Conservation (phyloP, 176 grass and related monocot genomes). For the Cymbopogon citratus region DNA sequence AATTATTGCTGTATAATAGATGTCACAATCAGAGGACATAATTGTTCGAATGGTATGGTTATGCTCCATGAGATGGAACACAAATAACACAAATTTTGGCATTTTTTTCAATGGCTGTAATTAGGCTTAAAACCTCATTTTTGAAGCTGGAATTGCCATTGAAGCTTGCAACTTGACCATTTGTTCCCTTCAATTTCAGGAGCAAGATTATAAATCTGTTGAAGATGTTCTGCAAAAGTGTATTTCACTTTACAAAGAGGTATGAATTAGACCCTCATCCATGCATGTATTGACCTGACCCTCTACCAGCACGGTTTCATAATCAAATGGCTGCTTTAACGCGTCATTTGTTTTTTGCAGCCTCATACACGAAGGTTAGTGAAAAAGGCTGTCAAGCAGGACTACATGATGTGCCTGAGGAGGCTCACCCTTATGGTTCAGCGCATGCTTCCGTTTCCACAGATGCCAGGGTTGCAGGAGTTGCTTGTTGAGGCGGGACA, state of each 20-base stretch:
- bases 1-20: background rate
- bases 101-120: background rate
- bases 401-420: conserved; percentile 46
- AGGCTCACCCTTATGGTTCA: conserved; percentile 7
- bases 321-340: background rate
- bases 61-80: background rate
- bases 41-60: background rate
- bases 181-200: conserved; percentile 38
- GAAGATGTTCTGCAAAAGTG: conserved; percentile 56
- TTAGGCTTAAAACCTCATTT: background rate
- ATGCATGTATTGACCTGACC: background rate
- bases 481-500: conserved; percentile 35
- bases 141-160: background rate
- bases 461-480: conserved; percentile 22
- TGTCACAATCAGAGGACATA: background rate
- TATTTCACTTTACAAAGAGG: conserved; percentile 82
- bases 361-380: conserved; percentile 40
- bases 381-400: conserved; percentile 18
- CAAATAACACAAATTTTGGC: background rate
- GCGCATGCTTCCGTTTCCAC: background rate
- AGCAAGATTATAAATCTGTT: conserved; percentile 42
- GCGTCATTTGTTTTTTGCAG: conserved; percentile 11
- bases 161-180: background rate
- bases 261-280: background rate
- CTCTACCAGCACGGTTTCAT: background rate